These are phyloP conservation scores for Aureococcus anophagefferens DNA, from an alignment of 108 stramenopile species.

Conservation along the genomic window DNA sequence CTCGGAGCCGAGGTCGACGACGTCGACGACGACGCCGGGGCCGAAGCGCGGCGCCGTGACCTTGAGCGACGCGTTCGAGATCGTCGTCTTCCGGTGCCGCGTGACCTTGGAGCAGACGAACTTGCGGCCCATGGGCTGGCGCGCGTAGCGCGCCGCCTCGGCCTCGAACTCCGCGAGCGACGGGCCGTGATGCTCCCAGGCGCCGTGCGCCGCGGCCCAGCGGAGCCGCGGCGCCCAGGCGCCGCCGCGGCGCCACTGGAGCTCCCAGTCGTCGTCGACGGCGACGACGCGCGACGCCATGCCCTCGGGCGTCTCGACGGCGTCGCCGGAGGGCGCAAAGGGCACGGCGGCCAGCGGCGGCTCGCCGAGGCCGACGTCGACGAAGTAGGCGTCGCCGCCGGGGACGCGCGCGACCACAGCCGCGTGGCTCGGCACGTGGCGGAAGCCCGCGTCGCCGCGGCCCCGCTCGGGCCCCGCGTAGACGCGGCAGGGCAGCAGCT, in stretches of 20 bases:
- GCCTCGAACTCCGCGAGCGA: not conserved
- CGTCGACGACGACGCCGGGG: not conserved
- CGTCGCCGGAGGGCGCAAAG: not conserved
- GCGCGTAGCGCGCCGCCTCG: not conserved
- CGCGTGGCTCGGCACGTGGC: not conserved
- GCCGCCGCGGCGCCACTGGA: conserved; percentile 26
- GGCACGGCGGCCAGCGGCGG: conserved; percentile 17
- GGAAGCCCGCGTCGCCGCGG: not conserved
- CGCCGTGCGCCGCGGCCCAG: not conserved
- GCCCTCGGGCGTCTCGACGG: conserved; percentile 32
- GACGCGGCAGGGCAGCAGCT: not conserved
- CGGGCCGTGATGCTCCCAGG: not conserved
- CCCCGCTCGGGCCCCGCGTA: not conserved
- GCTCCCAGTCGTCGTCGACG: not conserved
- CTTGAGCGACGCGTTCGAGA: conserved; percentile 21
- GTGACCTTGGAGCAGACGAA: conserved; percentile 22
- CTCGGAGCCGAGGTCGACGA: not conserved
- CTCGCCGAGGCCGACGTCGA: conserved; percentile 45
- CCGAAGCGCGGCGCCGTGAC: conserved; percentile 21
- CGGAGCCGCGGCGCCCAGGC: conserved; percentile 21
- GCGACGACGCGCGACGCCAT: conserved; percentile 18
- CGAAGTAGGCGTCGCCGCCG: conserved; percentile 13
- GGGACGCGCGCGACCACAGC: not conserved
- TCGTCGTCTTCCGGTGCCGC: conserved; percentile 16
- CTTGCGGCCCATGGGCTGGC: not conserved